Evolutionary conservation across 2,329 filamentous ascomycete species (phyloP).

Genomic region (Dothistroma septosporum): DNA sequence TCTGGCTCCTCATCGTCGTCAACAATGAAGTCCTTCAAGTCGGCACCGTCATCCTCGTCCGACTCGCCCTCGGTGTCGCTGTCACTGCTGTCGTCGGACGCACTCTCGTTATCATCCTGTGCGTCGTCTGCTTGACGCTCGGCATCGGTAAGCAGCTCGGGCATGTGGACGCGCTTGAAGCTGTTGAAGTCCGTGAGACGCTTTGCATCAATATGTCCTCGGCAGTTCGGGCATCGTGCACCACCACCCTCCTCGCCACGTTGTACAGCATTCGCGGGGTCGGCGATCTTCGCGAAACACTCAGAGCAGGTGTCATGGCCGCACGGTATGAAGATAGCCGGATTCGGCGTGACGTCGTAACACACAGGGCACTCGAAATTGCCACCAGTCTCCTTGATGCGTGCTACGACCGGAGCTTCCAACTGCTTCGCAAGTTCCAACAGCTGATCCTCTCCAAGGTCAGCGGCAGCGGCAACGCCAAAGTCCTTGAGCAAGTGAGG

Average conservation of each 20-base stretch:
- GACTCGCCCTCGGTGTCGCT: conserved; percentile 54
- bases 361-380: conserved; percentile 77
- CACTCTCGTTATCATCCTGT: conserved; percentile 35
- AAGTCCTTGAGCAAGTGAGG: conserved; percentile 67
- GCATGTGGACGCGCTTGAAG: conserved; percentile 70
- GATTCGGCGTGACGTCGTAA: conserved; percentile 69
- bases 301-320: conserved; percentile 76
- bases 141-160: conserved; percentile 44
- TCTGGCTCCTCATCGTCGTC: conserved; percentile 39
- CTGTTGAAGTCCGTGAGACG: conserved; percentile 69
- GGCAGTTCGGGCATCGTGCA: conserved; percentile 72
- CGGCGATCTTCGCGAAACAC: conserved; percentile 67
- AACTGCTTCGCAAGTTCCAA: conserved; percentile 61
- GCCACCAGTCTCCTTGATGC: conserved; percentile 57
- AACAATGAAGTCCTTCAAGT: conserved; percentile 55
- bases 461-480: conserved; percentile 48
- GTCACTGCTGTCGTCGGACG: conserved; percentile 40
- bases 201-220: conserved; percentile 60
- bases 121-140: conserved; percentile 36
- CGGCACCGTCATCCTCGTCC: conserved; percentile 25
- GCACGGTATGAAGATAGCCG: conserved; percentile 74
- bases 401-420: conserved; percentile 56
- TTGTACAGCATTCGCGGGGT: conserved; percentile 55
- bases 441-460: conserved; percentile 53
- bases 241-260: conserved; percentile 56